These are phyloP conservation scores for Elsinoe fawcettii DNA, from an alignment of 2,329 filamentous ascomycete genomes.

Conservation along the genomic window DNA sequence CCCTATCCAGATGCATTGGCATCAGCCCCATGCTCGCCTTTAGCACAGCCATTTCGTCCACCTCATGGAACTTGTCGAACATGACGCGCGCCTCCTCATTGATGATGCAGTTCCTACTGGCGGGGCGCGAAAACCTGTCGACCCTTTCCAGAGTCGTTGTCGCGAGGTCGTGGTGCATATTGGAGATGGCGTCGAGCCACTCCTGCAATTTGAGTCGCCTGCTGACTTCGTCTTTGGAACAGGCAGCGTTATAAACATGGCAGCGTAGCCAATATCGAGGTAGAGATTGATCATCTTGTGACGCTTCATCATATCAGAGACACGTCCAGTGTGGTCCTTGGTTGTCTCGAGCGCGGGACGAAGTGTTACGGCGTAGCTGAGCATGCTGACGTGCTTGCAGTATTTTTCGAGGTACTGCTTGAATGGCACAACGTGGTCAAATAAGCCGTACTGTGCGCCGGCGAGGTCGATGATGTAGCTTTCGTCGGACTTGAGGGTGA, in stretches of 20 bases:
- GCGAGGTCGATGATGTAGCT: conserved; percentile 18
- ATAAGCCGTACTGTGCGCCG: conserved; percentile 20
- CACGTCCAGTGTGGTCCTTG: background rate
- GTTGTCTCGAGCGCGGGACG: background rate
- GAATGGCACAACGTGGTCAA: conserved; percentile 14
- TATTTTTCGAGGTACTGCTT: background rate
- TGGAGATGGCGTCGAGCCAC: background rate
- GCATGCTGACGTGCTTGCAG: background rate
- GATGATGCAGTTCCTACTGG: background rate
- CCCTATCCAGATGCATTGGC: background rate
- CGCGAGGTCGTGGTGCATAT: background rate
- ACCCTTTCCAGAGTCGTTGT: background rate
- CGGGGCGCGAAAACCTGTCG: background rate
- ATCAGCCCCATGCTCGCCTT: background rate
- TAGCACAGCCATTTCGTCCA: background rate
- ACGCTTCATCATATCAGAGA: background rate
- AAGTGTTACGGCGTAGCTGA: background rate
- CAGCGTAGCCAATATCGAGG: background rate
- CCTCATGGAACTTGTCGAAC: background rate
- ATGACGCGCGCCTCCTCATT: background rate
- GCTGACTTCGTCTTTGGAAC: background rate
- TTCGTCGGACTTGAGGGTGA: conserved; percentile 15
- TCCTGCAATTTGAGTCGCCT: background rate
- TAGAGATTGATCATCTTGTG: background rate
- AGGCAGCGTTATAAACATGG: background rate